These are phyloP conservation scores for Dictyostelium purpureum DNA, from an alignment of 78 protist species.

Conservation along the genomic window DNA sequence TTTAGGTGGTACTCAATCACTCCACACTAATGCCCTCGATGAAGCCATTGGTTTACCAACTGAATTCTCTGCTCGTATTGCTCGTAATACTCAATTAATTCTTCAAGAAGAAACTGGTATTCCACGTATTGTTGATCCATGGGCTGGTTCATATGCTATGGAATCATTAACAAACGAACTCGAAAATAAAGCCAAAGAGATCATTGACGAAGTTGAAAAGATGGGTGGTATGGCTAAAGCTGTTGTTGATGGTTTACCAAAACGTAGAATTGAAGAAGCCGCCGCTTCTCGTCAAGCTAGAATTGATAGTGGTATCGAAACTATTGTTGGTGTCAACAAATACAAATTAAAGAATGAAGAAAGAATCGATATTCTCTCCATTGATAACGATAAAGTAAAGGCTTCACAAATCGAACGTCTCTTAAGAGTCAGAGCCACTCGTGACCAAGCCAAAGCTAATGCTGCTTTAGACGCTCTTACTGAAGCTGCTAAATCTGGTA, in stretches of 20 bases:
- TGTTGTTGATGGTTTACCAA: constrained; percentile 94
- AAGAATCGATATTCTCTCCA: constrained; percentile 79
- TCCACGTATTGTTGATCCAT: constrained; percentile 94
- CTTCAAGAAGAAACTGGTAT: constrained; percentile 95
- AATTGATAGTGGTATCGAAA: constrained; percentile 90
- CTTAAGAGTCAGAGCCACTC: constrained; percentile 56
- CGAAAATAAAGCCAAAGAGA: constrained; percentile 56
- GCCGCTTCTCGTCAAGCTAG: constrained; percentile 96
- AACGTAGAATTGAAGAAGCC: constrained; percentile 96
- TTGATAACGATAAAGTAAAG: constrained; percentile 88
- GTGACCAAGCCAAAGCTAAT: constrained; percentile 43
- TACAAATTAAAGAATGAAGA: constrained; percentile 86
- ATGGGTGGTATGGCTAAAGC: constrained; percentile 97
- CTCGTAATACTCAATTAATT: constrained; percentile 98
- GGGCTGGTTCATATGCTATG: constrained; percentile 97
- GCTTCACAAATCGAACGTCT: constrained; percentile 72
- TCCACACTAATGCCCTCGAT: constrained; percentile 95
- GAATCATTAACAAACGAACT: constrained; percentile 95
- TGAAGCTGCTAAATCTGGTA: constrained; percentile 57
- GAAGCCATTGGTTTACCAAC: constrained; percentile 99
- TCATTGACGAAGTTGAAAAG: constrained; percentile 87
- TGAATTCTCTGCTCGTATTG: constrained; percentile 93
- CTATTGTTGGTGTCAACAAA: constrained; percentile 98
- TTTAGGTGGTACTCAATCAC: constrained; percentile 97
- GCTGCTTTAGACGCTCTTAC: constrained; percentile 78